These are phyloP conservation scores for Apium graveolens DNA, from an alignment of 129 eudicot species.

Conservation along the genomic window DNA sequence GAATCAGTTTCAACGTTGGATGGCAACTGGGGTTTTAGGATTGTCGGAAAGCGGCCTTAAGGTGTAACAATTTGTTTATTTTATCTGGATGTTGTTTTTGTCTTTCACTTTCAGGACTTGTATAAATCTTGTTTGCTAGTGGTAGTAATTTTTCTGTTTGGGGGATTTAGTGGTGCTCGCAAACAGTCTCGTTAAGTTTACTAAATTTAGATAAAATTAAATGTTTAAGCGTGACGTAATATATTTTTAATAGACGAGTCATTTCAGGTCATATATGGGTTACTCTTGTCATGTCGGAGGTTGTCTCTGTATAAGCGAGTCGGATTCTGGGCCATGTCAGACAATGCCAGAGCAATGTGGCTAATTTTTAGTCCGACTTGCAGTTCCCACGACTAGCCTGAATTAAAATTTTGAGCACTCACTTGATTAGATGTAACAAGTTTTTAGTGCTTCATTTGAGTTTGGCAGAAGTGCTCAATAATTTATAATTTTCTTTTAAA, in stretches of 20 bases:
- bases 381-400: not conserved
- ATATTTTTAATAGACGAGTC: not conserved
- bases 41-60: constrained; percentile 43
- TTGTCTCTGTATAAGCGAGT: not conserved
- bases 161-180: not conserved
- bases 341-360: not conserved
- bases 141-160: not conserved
- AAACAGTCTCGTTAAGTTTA: too few relatives aligned
- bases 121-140: not conserved
- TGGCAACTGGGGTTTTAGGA: constrained; percentile 72
- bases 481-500: not conserved
- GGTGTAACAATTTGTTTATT: constrained; percentile 25
- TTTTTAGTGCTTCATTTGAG: not conserved
- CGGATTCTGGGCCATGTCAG: not conserved
- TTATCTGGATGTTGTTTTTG: not conserved
- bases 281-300: not conserved
- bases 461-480: not conserved
- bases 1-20: constrained; percentile 65
- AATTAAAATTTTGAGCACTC: not conserved
- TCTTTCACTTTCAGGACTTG: not conserved
- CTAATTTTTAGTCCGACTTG: not conserved
- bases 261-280: not conserved
- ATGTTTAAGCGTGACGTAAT: too few relatives aligned
- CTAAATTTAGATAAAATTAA: not conserved
- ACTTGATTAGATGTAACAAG: not conserved